Evolutionary conservation across 1,284 basidiomycete species (phyloP), one percentile per base, ranked within the genome.

Genomic region (Ceratobasidium sp.): DNA sequence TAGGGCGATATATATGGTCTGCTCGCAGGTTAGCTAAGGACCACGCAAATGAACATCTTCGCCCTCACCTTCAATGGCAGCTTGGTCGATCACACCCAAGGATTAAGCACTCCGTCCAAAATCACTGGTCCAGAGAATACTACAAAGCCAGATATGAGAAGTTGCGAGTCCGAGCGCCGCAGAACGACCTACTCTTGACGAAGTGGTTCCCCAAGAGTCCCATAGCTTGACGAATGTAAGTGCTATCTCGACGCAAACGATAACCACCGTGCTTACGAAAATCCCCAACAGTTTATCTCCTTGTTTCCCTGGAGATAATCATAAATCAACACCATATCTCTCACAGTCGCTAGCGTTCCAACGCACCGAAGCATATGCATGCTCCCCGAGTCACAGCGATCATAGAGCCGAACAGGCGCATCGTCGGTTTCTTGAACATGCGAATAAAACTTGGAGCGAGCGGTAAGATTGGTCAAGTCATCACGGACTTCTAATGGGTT

Each of bases 171-270:
- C 5, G 23, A 46, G 30, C 33, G 12, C n/a, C 8, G 23, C 23
- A 23, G 18, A 27, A 23, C 44, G 46, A 60, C 64, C 7, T 33
- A 64, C 78, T 79, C 33, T 79, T 79, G 44, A 77, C 70, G n/a
- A 79, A 67, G 35, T 77, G 78, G 30, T 27, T 62, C 10, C 78
- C 78, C 18, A 81, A 81, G 65, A 3, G 79, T 79, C 20, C 80
- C 80, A 71, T 81, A 80, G 14, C 60, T 64, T 64, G 33, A 16
- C 8, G 35, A 55, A n/a, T 8, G 8, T 55, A 8, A 35, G 35
- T 41, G 16, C 18, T 41, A 38, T 23, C 14, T 14, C 35, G 14
- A 41, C 20, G 14, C 12, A 3, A 64, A 64, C 41, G 30, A 41
- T 20, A 7, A 3, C 18, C 33, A 41, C 27, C n/a, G 57, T 27